phyloP scores from a whole-genome alignment of 805 yeast genomes.

The Hanseniaspora pseudoguilliermondii region DNA sequence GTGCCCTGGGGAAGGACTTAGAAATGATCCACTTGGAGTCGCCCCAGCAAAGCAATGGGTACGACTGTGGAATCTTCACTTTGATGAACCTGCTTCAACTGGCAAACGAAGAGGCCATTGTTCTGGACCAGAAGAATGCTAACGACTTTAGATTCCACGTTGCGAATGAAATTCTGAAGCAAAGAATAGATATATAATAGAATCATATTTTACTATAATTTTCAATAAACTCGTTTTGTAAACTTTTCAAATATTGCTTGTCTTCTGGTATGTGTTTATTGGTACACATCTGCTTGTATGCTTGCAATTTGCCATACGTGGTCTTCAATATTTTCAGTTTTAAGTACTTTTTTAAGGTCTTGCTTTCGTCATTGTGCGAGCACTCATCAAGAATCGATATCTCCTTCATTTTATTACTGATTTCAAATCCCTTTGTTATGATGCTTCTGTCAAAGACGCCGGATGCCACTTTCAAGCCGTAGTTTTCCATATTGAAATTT shows the following conservation, averaged over 20 bases:
- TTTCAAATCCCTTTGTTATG: slow-evolving; percentile 22
- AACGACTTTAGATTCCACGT: slow-evolving; percentile 42
- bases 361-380: not conserved
- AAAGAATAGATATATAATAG: slow-evolving; percentile 2
- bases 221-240: not conserved
- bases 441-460: slow-evolving; percentile 21
- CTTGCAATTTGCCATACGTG: not conserved
- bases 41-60: slow-evolving; percentile 84
- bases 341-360: slow-evolving; percentile 11
- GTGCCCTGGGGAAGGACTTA: slow-evolving; percentile 27
- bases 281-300: not conserved
- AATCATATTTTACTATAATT: not conserved
- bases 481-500: slow-evolving; percentile 21
- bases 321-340: slow-evolving; percentile 9
- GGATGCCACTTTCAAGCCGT: slow-evolving; percentile 25
- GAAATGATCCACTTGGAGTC: slow-evolving; percentile 31
- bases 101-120: slow-evolving; percentile 30
- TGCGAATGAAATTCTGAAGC: slow-evolving; percentile 3
- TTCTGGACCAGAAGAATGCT: slow-evolving; percentile 19
- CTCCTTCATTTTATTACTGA: slow-evolving; percentile 17
- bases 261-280: not conserved
- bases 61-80: slow-evolving; percentile 89
- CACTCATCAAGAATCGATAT: not conserved
- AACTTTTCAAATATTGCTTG: not conserved
- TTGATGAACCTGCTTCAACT: slow-evolving; percentile 62